phyloP scores from a whole-genome alignment of 2,329 filamentous ascomycete genomes.

The Colletotrichum costaricense region DNA sequence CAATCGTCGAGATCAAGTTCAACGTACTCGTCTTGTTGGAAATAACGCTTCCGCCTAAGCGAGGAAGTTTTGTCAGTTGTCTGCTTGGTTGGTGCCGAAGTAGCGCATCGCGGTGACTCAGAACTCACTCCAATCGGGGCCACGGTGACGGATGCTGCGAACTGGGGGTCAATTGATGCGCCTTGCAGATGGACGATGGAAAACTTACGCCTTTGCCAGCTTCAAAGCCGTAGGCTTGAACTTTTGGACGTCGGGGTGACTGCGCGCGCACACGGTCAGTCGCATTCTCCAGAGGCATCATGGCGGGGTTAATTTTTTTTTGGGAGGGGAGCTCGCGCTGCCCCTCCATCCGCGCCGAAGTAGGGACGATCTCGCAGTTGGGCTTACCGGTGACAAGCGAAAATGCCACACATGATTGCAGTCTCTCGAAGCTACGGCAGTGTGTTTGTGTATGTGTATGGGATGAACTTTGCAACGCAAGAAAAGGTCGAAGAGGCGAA shows the following conservation, averaged over 20 bases:
- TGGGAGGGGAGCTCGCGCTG: constrained; percentile 41
- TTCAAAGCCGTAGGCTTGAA: constrained; percentile 96
- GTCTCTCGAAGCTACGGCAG: constrained; percentile 36
- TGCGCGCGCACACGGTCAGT: constrained; percentile 46
- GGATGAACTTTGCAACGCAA: constrained; percentile 10
- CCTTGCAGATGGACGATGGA: constrained; percentile 6
- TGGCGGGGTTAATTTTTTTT: constrained; percentile 46
- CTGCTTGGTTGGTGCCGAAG: constrained; percentile 33
- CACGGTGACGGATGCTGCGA: constrained; percentile 88
- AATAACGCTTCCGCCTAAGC: constrained; percentile 84
- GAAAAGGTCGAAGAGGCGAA: constrained; percentile 16
- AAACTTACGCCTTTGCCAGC: constrained; percentile 90
- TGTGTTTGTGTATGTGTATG: constrained; percentile 8
- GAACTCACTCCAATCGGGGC: constrained; percentile 96
- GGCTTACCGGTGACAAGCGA: constrained; percentile 86
- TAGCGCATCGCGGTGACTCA: constrained; percentile 34
- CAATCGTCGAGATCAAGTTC: background rate
- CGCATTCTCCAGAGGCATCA: constrained; percentile 36
- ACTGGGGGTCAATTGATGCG: constrained; percentile 52
- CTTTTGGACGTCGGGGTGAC: constrained; percentile 92
- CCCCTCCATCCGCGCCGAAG: constrained; percentile 47
- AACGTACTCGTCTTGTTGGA: constrained; percentile 89
- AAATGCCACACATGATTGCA: constrained; percentile 92
- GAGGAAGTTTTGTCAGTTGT: constrained; percentile 43
- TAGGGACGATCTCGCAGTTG: constrained; percentile 31